These are phyloP conservation scores for Ilyonectria mors-panacis DNA, from an alignment of 2,329 filamentous ascomycete species.

Conservation along the genomic window DNA sequence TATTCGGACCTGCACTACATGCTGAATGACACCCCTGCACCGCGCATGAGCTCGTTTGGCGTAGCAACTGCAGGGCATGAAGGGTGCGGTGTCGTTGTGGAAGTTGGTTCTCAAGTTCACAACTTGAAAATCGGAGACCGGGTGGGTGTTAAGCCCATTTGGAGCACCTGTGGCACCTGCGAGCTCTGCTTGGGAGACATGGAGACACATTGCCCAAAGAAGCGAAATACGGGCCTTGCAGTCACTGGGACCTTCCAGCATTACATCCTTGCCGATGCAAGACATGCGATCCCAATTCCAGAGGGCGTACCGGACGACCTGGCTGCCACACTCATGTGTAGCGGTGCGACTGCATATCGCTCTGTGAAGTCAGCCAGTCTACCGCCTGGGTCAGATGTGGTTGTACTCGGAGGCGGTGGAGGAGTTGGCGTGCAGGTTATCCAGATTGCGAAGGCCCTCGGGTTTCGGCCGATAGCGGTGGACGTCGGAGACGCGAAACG, in stretches of 20 bases:
- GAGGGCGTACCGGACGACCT: not conserved
- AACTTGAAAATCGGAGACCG: conserved; percentile 9
- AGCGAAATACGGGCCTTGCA: not conserved
- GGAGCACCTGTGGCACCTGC: conserved; percentile 3
- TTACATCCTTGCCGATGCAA: conserved; percentile 2
- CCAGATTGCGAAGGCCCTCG: not conserved
- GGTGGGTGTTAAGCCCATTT: conserved; percentile 5
- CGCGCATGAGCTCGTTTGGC: not conserved
- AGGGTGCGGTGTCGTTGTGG: conserved; percentile 5
- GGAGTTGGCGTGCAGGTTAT: conserved; percentile 1
- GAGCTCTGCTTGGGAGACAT: conserved; percentile 1
- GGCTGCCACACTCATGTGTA: conserved; percentile 12
- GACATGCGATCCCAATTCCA: conserved; percentile 1
- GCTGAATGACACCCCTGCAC: conserved; percentile 5
- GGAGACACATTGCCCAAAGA: conserved; percentile 6
- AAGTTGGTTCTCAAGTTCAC: not conserved
- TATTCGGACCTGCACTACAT: conserved; percentile 12
- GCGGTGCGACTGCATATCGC: conserved; percentile 7
- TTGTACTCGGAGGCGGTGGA: conserved; percentile 5
- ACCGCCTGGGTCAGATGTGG: not conserved
- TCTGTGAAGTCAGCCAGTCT: conserved; percentile 2
- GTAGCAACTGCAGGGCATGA: conserved; percentile 6
- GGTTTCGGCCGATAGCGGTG: conserved; percentile 4
- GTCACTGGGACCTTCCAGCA: conserved; percentile 12
- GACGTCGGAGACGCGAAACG: conserved; percentile 2